These are phyloP conservation scores for Xylariaceae sp. DNA, from an alignment of 2,329 filamentous ascomycete species.

Conservation along the genomic window DNA sequence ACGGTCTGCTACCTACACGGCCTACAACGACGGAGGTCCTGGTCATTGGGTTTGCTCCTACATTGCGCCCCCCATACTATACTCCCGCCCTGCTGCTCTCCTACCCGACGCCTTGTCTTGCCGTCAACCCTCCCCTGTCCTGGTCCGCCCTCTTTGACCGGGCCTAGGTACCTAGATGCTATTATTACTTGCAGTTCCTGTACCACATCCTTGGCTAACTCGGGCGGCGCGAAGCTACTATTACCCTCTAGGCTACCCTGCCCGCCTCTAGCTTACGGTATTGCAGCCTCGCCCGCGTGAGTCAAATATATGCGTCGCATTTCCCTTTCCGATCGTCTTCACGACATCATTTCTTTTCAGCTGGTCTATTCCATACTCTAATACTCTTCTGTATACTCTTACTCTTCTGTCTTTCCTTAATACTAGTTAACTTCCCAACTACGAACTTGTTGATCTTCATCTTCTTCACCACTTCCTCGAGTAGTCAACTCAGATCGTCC, in stretches of 20 bases:
- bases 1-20: too few species aligned
- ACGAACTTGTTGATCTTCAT: background rate
- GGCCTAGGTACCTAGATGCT: constrained; percentile 1
- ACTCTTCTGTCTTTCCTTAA: background rate
- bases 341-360: constrained; percentile 4
- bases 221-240: constrained; percentile 24
- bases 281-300: constrained; percentile 10
- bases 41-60: background rate
- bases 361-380: background rate
- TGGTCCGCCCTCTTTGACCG: constrained; percentile 8
- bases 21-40: background rate
- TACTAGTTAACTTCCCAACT: background rate
- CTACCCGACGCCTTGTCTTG: constrained; percentile 8
- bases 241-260: constrained; percentile 14
- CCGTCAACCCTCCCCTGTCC: constrained; percentile 8
- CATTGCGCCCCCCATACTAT: background rate
- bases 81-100: background rate
- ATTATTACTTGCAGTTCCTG: constrained; percentile 3
- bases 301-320: constrained; percentile 4
- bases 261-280: constrained; percentile 6
- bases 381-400: background rate
- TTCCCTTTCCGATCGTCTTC: background rate
- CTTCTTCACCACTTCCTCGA: background rate
- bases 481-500: background rate
- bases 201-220: constrained; percentile 21